phyloP scores from a whole-genome alignment of 805 yeast species.

The Cyberlindnera samutprakarnensis region DNA sequence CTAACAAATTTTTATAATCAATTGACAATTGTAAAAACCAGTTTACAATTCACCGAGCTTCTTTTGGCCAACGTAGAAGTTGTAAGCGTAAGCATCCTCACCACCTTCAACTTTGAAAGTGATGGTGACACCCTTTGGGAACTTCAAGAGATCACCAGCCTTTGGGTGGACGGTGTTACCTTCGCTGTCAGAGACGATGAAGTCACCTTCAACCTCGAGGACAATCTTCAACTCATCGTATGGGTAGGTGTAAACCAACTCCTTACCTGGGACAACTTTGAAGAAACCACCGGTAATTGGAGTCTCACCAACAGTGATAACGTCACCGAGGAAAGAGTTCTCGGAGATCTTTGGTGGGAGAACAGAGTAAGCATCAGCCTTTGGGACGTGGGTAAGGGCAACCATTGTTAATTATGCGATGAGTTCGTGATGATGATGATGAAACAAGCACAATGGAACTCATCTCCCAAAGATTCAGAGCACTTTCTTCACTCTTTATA shows the following conservation, averaged over 20 bases:
- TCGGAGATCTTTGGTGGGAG: slow-evolving; percentile 56
- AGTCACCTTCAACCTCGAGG: slow-evolving; percentile 56
- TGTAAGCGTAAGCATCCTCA: slow-evolving; percentile 44
- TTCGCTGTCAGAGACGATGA: slow-evolving; percentile 53
- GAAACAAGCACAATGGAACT: neutral
- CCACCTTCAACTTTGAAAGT: slow-evolving; percentile 56
- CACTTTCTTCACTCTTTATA: too few species aligned
- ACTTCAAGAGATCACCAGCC: slow-evolving; percentile 64
- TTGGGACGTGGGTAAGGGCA: slow-evolving; percentile 49
- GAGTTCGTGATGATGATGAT: neutral
- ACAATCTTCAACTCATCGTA: slow-evolving; percentile 65
- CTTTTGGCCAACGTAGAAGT: slow-evolving; percentile 22
- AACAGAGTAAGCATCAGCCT: slow-evolving; percentile 44
- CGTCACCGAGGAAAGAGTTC: slow-evolving; percentile 63
- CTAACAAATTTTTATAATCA: too few species aligned
- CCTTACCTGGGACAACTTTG: slow-evolving; percentile 62
- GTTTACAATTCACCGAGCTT: slow-evolving; percentile 1
- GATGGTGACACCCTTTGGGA: slow-evolving; percentile 61
- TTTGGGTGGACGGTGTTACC: slow-evolving; percentile 48
- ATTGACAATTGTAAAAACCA: too few species aligned
- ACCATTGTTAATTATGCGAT: slow-evolving; percentile 30
- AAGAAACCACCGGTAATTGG: slow-evolving; percentile 62
- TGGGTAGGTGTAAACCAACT: slow-evolving; percentile 53
- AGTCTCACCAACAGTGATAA: slow-evolving; percentile 51
- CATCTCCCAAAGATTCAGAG: too few species aligned